Evolutionary conservation across 371 early-diverging fungal genomes (phyloP).

Genomic region (Apophysomyces elegans): DNA sequence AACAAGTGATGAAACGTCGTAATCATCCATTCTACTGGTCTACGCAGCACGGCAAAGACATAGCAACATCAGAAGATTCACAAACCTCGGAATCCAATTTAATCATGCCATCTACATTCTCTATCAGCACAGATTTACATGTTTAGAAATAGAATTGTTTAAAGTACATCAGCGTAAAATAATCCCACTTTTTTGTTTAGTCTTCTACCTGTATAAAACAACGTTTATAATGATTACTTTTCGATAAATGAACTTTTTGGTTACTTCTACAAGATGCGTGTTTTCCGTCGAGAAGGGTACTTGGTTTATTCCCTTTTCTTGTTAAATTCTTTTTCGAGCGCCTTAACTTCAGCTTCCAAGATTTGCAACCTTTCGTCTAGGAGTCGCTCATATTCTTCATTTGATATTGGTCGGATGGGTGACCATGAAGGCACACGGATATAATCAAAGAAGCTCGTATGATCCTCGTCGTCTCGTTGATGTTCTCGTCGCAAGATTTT

Average conservation of each 20-base stretch:
- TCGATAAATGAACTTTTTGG: not conserved
- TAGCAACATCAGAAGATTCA: not conserved
- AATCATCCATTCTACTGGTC: constrained; percentile 18
- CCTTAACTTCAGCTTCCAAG: constrained; percentile 45
- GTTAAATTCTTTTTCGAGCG: constrained; percentile 36
- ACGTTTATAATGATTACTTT: constrained; percentile 5
- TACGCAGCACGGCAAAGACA: not conserved
- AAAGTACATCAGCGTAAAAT: not conserved
- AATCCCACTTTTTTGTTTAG: not conserved
- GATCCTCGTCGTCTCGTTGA: constrained; percentile 3
- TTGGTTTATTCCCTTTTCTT: constrained; percentile 16
- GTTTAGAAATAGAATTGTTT: not conserved
- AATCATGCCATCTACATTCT: not conserved
- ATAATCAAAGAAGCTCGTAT: constrained; percentile 33
- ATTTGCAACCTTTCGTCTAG: constrained; percentile 46
- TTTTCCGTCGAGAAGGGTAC: not conserved
- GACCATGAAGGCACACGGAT: constrained; percentile 51
- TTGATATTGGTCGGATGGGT: constrained; percentile 46
- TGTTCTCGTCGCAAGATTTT: constrained; percentile 24
- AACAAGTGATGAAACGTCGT: constrained; percentile 39
- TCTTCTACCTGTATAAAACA: constrained; percentile 1
- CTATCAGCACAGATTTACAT: not conserved
- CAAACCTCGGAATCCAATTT: not conserved
- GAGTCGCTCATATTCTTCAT: constrained; percentile 50
- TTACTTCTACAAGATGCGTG: not conserved